Percentiles rank a stretch among this genome's conserved stretches.
Evolutionary conservation across 2,329 filamentous ascomycete genomes (phyloP).

Genomic region (Clarireedia hainanense): DNA sequence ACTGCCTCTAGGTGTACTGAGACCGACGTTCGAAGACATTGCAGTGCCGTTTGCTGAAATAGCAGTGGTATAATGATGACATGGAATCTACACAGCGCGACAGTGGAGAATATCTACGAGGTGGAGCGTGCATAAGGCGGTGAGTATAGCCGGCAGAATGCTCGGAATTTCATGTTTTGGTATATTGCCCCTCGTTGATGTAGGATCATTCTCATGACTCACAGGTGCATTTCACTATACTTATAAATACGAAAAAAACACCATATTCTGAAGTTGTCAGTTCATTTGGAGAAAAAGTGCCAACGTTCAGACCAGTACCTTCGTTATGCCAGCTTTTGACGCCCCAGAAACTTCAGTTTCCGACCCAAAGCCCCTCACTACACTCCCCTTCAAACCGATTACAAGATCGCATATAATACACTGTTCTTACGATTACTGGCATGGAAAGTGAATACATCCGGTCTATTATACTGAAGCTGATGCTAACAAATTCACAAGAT

Average conservation of each 20-base stretch:
- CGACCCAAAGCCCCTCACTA: conserved; percentile 23
- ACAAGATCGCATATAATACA: conserved; percentile 83
- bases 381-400: conserved; percentile 71
- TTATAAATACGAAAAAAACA: neutral
- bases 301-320: too few species aligned
- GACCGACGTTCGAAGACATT: conserved; percentile 98
- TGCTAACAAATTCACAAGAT: conserved; percentile 40
- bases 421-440: conserved; percentile 92
- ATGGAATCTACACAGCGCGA: neutral
- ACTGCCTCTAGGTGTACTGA: conserved; percentile 86
- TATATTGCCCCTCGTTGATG: conserved; percentile 13
- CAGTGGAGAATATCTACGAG: neutral
- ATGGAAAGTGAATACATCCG: conserved; percentile 51
- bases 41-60: neutral
- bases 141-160: neutral
- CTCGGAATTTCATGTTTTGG: neutral
- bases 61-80: neutral
- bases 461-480: neutral
- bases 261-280: neutral
- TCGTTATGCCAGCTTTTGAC: conserved; percentile 23
- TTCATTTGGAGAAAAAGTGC: neutral
- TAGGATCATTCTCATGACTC: neutral
- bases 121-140: neutral
- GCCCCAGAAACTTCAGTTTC: conserved; percentile 4
- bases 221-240: neutral